Evolutionary conservation across 1,284 basidiomycete genomes (phyloP), one percentile per base, ranked within the genome.

Genomic region (Heterobasidion parviporum): DNA sequence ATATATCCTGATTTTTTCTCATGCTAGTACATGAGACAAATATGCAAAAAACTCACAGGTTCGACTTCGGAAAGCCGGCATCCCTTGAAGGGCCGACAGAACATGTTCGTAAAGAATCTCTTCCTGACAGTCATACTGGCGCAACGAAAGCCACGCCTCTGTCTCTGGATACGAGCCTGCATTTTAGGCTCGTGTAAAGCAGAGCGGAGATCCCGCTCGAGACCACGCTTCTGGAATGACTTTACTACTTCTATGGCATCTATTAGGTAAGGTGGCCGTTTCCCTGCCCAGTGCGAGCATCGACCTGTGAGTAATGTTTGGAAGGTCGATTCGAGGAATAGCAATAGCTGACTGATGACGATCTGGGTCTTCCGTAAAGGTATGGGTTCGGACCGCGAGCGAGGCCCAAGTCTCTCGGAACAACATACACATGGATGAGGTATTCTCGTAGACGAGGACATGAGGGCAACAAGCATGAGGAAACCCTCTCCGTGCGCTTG

Each of bases 201-300:
- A 45, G 52, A 45, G 52, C 52, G 52, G 52, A 16, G 52, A 53
- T 53, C 44, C 44, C 52, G 52, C 38, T 53, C 41, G 38, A 44
- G 26, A 45, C 16, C 52, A 9, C 36, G 43, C 43, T 53, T 53
- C 52, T 53, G 34, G 52, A 53, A 53, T 53, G 52, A 26, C 38
- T 36, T 36, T n/a, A 51, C 35, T 14, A 51, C 50, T 53, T 53
- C 52, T 36, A 26, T n/a, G 44, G 26, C 38, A 32, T 26, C 8
- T 26, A 10, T 53, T 53, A 53, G 36, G 52, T 53, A 53, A 53
- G 38, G 34, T 32, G 33, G 3, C 12, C 52, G 18, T 53, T 45
- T 53, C 44, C n/a, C 38, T 26, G 36, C 36, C 36, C 35, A 26
- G 26, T 26, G 26, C 26, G 26, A 26, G 26, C 26, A 26, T 26